Evolutionary conservation across 2,329 filamentous ascomycete species (phyloP), one percentile per base, ranked within the genome.

Genomic region (Venturia pyrina): DNA sequence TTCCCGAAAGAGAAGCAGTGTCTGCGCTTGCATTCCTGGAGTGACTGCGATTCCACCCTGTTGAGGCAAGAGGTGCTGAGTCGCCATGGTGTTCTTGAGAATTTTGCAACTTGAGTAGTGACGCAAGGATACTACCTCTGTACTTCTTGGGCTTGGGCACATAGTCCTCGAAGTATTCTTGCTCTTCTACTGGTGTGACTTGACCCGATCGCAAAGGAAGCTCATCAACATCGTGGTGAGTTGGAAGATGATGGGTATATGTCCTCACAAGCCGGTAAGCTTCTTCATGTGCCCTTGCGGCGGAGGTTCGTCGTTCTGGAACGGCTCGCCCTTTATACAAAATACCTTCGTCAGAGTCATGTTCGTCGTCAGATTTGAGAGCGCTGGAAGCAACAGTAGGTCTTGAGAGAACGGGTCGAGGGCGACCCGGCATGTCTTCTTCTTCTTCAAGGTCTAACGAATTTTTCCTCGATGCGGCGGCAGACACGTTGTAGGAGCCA

Each of bases 111-210:
- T 87, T 90, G 62, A 95, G 78, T 0, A 96, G 78, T 0, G 87
- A 88, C 2, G 87, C 87, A 0, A 96, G 78, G 60, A 93, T 85
- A 40, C 91, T 89, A 40, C 87, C 88, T 62, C 87, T 85, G 73
- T 90, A 93, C 68, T 87, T 83, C 28, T 81, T 77, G 5, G 89
- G 89, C 53, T 82, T 81, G 57, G 87, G 85, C 21, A 90, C 83
- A 71, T 90, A 90, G 66, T 85, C 82, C 56, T 85, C 82, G 61
- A 83, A 81, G 28, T 83, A 79, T 56, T 84, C 80, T 48, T 76
- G 72, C 59, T 81, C 78, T 53, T 78, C 74, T 1, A 74, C 75
- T 1, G 80, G 82, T 2, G 82, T 84, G 7, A 78, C 75, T 56
- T 78, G 78, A 19, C 81, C 81, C 19, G 82, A 84, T 15, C 68